Conservation (phyloP, 2,329 filamentous ascomycete species). For the Hypoxylon sp. region DNA sequence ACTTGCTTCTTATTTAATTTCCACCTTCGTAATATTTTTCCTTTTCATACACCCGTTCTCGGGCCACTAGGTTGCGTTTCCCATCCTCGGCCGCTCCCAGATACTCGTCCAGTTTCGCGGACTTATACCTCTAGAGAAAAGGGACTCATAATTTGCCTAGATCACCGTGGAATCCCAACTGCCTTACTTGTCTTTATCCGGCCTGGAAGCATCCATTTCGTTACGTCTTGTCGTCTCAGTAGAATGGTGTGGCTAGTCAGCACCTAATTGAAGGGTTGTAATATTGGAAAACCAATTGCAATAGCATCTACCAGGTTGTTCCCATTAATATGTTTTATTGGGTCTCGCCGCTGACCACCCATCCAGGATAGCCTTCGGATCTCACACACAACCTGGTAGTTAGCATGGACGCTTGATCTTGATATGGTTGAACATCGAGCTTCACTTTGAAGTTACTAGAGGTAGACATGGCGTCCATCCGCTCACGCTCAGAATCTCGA, state of each 20-base stretch:
- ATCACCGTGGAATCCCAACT: constrained; percentile 25
- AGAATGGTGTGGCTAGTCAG: constrained; percentile 41
- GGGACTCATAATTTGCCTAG: constrained; percentile 28
- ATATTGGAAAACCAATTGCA: constrained; percentile 28
- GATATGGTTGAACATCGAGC: constrained; percentile 47
- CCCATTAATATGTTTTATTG: constrained; percentile 26
- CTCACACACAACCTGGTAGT: constrained; percentile 29
- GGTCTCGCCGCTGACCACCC: constrained; percentile 40
- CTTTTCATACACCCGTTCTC: constrained; percentile 15
- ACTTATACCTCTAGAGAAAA: constrained; percentile 26
- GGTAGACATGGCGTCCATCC: constrained; percentile 55
- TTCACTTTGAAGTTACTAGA: constrained; percentile 42
- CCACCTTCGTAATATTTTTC: constrained; percentile 29
- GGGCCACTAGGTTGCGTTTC: constrained; percentile 19
- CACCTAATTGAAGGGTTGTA: constrained; percentile 43
- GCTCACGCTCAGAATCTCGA: constrained; percentile 49
- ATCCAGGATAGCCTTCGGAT: constrained; percentile 23
- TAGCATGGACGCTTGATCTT: constrained; percentile 47
- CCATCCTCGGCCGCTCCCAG: constrained; percentile 10
- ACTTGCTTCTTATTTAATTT: constrained; percentile 29
- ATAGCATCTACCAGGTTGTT: constrained; percentile 41
- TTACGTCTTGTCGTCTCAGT: constrained; percentile 27
- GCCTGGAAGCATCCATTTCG: constrained; percentile 27
- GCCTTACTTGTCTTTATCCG: constrained; percentile 21
- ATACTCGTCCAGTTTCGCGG: constrained; percentile 17